A percentile compares a stretch with the other conserved stretches of the same genome.
phyloP scores from a whole-genome alignment of 495 filamentous ascomycete species.

The Lasiosphaeria miniovina region DNA sequence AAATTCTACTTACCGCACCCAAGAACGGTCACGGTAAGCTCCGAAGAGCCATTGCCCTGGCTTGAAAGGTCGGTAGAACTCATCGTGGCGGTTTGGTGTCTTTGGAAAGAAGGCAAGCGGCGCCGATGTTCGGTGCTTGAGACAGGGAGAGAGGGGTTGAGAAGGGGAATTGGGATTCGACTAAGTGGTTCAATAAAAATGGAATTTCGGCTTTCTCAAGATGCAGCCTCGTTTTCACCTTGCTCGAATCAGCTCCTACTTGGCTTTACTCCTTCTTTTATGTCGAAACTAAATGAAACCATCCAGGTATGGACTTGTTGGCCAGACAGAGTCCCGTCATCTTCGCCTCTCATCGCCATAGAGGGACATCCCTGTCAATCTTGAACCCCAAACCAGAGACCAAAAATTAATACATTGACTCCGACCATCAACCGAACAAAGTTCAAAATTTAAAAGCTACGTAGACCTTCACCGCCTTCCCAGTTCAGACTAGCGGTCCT shows the following conservation, averaged over 20 bases:
- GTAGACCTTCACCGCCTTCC: conserved; percentile 15
- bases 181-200: not conserved
- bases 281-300: too few species aligned
- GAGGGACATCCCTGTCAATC: not conserved
- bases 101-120: not conserved
- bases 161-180: not conserved
- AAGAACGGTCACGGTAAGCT: conserved; percentile 66
- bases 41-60: conserved; percentile 33
- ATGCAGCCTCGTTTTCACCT: not conserved
- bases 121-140: not conserved
- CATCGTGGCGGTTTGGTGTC: conserved; percentile 3
- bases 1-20: conserved; percentile 60
- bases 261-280: too few species aligned
- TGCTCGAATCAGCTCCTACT: not conserved
- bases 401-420: not conserved
- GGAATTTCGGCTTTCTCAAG: not conserved
- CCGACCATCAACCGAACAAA: not conserved
- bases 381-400: not conserved
- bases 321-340: not conserved
- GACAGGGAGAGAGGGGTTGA: not conserved
- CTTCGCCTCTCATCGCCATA: not conserved
- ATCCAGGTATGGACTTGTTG: too few species aligned
- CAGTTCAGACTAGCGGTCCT: not conserved
- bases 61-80: conserved; percentile 4
- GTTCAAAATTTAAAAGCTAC: conserved; percentile 8